Percentiles rank a stretch among this genome's conserved stretches.
These are phyloP conservation scores for Alternaria hordeiaustralica DNA, from an alignment of 2,329 filamentous ascomycete genomes.

Conservation along the genomic window DNA sequence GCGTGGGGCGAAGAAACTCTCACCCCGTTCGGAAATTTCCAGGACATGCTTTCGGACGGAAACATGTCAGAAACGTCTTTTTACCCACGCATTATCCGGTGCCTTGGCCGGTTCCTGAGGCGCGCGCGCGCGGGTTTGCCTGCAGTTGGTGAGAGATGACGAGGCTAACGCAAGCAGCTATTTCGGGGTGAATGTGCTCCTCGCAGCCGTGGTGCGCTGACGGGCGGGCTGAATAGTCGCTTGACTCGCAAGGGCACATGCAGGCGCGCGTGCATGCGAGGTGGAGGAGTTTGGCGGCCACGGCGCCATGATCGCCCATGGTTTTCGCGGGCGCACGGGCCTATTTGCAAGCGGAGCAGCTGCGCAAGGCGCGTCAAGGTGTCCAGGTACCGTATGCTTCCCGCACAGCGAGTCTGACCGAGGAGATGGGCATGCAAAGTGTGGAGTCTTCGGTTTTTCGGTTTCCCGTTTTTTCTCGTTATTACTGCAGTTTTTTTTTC, in stretches of 20 bases:
- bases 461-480: background rate
- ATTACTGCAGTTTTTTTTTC: background rate
- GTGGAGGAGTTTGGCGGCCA: background rate
- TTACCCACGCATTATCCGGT: conserved; percentile 16
- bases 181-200: conserved; percentile 50
- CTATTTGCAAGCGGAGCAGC: background rate
- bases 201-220: conserved; percentile 48
- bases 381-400: background rate
- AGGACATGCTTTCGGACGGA: background rate
- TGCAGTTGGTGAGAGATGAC: conserved; percentile 15
- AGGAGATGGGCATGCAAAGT: background rate
- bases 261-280: background rate
- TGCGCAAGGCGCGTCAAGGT: background rate
- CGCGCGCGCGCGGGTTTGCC: background rate
- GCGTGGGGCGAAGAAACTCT: background rate
- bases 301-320: background rate
- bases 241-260: conserved; percentile 14
- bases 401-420: background rate
- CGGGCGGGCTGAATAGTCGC: conserved; percentile 3
- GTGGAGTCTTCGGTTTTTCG: background rate
- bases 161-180: conserved; percentile 49
- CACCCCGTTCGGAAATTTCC: background rate
- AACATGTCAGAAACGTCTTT: background rate
- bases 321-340: background rate
- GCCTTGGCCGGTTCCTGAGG: conserved; percentile 5